phyloP scores from a whole-genome alignment of 2,329 filamentous ascomycete species.

The Fusarium vanettenii region DNA sequence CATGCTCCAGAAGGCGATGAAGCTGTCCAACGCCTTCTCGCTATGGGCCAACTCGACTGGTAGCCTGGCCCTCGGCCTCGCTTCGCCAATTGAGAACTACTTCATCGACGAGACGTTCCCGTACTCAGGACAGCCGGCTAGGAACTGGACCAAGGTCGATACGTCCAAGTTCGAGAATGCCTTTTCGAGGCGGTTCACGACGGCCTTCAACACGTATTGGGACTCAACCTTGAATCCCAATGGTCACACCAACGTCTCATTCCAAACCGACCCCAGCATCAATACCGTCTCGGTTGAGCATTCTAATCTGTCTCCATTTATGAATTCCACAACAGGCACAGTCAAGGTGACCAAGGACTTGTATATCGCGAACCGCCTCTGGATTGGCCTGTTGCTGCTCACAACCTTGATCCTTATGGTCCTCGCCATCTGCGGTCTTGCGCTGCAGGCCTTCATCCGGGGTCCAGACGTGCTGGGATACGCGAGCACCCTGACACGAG shows the following conservation, averaged over 20 bases:
- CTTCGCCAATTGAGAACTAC: constrained; percentile 9
- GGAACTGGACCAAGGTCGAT: constrained; percentile 1
- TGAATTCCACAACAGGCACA: not conserved
- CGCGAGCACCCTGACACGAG: constrained; percentile 19
- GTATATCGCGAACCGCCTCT: constrained; percentile 2
- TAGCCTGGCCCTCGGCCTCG: not conserved
- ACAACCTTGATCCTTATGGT: constrained; percentile 1
- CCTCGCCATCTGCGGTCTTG: constrained; percentile 3
- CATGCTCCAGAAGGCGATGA: not conserved
- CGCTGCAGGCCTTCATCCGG: not conserved
- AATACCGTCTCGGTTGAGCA: not conserved
- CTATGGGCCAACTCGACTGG: constrained; percentile 1
- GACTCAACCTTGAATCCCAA: not conserved
- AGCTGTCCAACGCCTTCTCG: not conserved
- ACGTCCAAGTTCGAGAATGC: not conserved
- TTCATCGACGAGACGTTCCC: not conserved
- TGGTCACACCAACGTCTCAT: not conserved
- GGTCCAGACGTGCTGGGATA: constrained; percentile 24
- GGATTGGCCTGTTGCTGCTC: constrained; percentile 1
- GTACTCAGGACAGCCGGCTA: not conserved
- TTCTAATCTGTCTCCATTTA: not conserved
- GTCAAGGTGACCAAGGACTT: not conserved
- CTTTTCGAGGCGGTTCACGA: constrained; percentile 14
- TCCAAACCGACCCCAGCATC: not conserved
- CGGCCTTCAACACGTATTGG: constrained; percentile 17